Evolutionary conservation across 805 yeast species (phyloP).

Genomic region (Candida piceae): DNA sequence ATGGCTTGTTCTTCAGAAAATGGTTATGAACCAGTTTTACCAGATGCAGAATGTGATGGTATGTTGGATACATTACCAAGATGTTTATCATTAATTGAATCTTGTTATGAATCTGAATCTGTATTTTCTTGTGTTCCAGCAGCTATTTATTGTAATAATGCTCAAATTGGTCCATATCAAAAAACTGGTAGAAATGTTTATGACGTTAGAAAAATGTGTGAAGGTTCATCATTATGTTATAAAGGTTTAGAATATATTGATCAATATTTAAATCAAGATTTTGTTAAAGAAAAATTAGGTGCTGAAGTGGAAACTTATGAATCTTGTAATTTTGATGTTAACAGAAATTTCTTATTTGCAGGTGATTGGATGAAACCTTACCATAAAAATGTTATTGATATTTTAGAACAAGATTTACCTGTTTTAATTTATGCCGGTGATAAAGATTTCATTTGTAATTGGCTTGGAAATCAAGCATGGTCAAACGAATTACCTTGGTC

Average conservation of each 20-base stretch:
- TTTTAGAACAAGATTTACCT: conserved; percentile 66
- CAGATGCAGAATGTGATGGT: conserved; percentile 60
- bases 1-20: conserved; percentile 90
- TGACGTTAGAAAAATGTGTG: conserved; percentile 55
- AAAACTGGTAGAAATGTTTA: conserved; percentile 59
- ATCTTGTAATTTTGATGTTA: conserved; percentile 48
- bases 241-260: conserved; percentile 43
- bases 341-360: conserved; percentile 44
- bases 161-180: conserved; percentile 53
- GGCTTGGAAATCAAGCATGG: conserved; percentile 90
- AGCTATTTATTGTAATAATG: conserved; percentile 55
- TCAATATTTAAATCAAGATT: conserved; percentile 47
- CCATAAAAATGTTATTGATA: conserved; percentile 49
- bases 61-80: conserved; percentile 61
- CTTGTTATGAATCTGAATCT: conserved; percentile 59
- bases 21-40: conserved; percentile 71
- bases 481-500: conserved; percentile 64
- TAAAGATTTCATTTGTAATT: conserved; percentile 87
- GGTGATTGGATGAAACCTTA: conserved; percentile 70
- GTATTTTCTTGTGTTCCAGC: conserved; percentile 62
- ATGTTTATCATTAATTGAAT: conserved; percentile 55
- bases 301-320: conserved; percentile 46
- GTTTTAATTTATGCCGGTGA: conserved; percentile 92
- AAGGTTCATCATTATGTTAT: conserved; percentile 50
- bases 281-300: conserved; percentile 52